Evolutionary conservation across 768 basidiomycete species (phyloP).

Genomic region (Russula dissimulans): DNA sequence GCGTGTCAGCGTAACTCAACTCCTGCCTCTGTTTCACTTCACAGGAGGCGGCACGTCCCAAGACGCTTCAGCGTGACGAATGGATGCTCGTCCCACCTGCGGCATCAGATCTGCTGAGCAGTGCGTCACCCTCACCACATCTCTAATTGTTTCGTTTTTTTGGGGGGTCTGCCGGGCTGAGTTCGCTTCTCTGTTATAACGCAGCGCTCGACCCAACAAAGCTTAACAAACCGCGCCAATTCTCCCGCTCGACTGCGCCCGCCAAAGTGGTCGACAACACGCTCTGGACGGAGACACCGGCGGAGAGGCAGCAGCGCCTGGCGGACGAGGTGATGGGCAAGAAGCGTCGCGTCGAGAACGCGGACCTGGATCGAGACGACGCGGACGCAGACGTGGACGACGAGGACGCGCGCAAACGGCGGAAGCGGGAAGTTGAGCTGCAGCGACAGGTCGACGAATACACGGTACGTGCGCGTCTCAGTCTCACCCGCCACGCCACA

Average conservation of each 20-base stretch:
- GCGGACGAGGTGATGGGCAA: constrained; percentile 92
- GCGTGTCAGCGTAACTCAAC: neutral
- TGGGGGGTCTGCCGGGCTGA: no score
- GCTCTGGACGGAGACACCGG: constrained; percentile 97
- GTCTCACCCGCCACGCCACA: neutral
- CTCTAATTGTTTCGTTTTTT: neutral
- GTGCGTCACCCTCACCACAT: constrained; percentile 30
- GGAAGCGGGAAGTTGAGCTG: constrained; percentile 60
- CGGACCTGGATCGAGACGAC: constrained; percentile 27
- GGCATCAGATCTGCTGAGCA: constrained; percentile 64
- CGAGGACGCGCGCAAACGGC: constrained; percentile 45
- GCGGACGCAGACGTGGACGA: constrained; percentile 27
- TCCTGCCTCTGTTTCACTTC: neutral
- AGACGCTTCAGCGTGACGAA: constrained; percentile 75
- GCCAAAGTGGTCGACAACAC: constrained; percentile 43
- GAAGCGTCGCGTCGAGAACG: constrained; percentile 61
- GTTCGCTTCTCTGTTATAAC: no score
- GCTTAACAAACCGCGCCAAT: constrained; percentile 63
- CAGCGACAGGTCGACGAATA: constrained; percentile 69
- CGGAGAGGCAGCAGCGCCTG: constrained; percentile 83
- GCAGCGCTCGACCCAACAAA: constrained; percentile 83
- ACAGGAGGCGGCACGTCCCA: constrained; percentile 71
- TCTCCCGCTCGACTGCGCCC: constrained; percentile 45
- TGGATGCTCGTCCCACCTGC: constrained; percentile 98
- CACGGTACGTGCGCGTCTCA: constrained; percentile 40